These are phyloP conservation scores for Suillus americanus DNA, from an alignment of 768 basidiomycete genomes.

Conservation along the genomic window DNA sequence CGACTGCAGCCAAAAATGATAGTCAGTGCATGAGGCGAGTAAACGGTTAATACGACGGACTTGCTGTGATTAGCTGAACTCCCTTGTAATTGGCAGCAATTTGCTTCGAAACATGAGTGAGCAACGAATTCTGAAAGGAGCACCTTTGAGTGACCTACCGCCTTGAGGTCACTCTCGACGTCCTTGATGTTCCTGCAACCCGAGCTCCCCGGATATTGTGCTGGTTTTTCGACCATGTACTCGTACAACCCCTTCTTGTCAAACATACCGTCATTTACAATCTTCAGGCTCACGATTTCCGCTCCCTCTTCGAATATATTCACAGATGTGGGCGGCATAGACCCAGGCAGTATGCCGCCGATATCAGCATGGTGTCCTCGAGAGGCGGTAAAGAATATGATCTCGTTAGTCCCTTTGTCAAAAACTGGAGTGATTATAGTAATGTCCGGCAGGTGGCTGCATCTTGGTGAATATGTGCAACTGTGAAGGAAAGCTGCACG, in stretches of 20 bases:
- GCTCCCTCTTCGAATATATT: conserved; percentile 95
- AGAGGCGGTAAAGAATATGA: conserved; percentile 92
- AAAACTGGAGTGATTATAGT: conserved; percentile 96
- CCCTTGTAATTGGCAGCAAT: conserved; percentile 94
- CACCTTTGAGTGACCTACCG: conserved; percentile 47
- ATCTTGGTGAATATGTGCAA: background rate
- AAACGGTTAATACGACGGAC: conserved; percentile 39
- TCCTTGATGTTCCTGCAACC: conserved; percentile 86
- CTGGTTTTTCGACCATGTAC: conserved; percentile 81
- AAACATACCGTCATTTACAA: conserved; percentile 81
- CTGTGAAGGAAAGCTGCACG: conserved; percentile 32
- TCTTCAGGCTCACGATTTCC: conserved; percentile 87
- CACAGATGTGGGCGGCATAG: conserved; percentile 93
- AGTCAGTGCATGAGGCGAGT: conserved; percentile 9
- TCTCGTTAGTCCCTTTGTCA: conserved; percentile 55
- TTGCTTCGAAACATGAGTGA: conserved; percentile 52
- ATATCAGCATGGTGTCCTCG: conserved; percentile 95
- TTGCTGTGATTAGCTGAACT: conserved; percentile 77
- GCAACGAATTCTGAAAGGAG: background rate
- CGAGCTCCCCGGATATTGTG: conserved; percentile 79
- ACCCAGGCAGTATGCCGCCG: conserved; percentile 88
- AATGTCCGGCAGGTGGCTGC: conserved; percentile 81
- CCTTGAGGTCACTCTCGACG: conserved; percentile 90
- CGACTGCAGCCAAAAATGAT: conserved; percentile 46
- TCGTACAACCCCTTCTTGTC: conserved; percentile 72